Evolutionary conservation across 176 grass and related monocot genomes (phyloP).

Genomic region (Saccharum spontaneum): DNA sequence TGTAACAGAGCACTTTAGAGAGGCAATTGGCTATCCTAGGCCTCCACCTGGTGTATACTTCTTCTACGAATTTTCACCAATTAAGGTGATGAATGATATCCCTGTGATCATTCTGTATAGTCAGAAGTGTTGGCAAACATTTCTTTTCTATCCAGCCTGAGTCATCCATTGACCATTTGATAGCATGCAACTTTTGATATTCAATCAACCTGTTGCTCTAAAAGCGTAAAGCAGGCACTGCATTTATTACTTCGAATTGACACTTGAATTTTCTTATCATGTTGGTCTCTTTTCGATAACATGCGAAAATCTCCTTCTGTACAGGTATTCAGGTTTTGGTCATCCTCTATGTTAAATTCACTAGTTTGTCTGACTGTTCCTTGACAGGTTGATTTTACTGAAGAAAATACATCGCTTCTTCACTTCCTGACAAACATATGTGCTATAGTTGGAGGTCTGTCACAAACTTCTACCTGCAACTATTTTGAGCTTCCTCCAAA

Average conservation of each 20-base stretch:
- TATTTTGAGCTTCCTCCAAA: background rate
- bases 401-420: constrained; percentile 89
- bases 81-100: constrained; percentile 63
- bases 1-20: constrained; percentile 96
- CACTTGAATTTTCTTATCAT: constrained; percentile 12
- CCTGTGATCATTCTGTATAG: background rate
- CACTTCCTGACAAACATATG: constrained; percentile 96
- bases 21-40: constrained; percentile 87
- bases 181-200: constrained; percentile 7
- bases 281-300: constrained; percentile 1
- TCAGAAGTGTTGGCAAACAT: background rate
- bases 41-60: constrained; percentile 88
- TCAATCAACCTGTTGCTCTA: constrained; percentile 14
- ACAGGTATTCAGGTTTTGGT: background rate
- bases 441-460: constrained; percentile 90
- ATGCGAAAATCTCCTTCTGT: constrained; percentile 16
- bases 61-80: constrained; percentile 98
- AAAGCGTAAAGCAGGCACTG: constrained; percentile 1
- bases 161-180: constrained; percentile 1
- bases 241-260: constrained; percentile 30
- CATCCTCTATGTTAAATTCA: background rate
- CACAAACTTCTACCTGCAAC: background rate
- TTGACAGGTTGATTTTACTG: constrained; percentile 89
- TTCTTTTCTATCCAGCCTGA: background rate
- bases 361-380: background rate